Percentiles rank a stretch among this genome's conserved stretches.
phyloP scores from a whole-genome alignment of 1,284 basidiomycete species.

The Ceratobasidium papillatum region DNA sequence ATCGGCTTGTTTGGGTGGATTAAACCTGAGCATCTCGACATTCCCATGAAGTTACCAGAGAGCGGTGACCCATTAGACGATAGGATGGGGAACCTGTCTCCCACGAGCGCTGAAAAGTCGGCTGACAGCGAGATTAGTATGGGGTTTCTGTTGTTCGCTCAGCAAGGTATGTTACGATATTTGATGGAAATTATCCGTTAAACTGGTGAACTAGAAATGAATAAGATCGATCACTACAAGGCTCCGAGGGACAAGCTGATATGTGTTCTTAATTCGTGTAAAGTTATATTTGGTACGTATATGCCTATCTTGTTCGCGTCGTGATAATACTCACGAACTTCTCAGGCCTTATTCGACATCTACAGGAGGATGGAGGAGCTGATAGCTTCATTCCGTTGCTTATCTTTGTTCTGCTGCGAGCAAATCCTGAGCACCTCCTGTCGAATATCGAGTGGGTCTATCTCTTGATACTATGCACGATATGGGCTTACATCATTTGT shows the following conservation, averaged over 20 bases:
- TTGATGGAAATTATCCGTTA: background rate
- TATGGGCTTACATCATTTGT: conserved; percentile 8
- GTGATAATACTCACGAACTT: conserved; percentile 29
- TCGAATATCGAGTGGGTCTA: conserved; percentile 89
- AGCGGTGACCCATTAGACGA: conserved; percentile 47
- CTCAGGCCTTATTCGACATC: conserved; percentile 88
- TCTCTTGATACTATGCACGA: background rate
- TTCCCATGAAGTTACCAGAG: conserved; percentile 68
- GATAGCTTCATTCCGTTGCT: conserved; percentile 95
- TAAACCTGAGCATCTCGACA: conserved; percentile 87
- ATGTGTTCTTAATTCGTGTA: conserved; percentile 97
- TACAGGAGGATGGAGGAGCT: conserved; percentile 79
- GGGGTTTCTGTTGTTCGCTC: conserved; percentile 93
- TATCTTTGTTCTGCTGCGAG: conserved; percentile 92
- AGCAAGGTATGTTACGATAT: conserved; percentile 70
- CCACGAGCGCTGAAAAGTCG: conserved; percentile 42
- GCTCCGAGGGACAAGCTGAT: conserved; percentile 98
- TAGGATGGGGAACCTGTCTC: conserved; percentile 23
- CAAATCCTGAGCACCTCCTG: conserved; percentile 91
- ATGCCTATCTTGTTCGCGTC: conserved; percentile 39
- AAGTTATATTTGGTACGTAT: conserved; percentile 94
- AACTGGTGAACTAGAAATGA: conserved; percentile 66
- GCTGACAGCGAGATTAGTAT: conserved; percentile 56
- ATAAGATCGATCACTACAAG: conserved; percentile 99
- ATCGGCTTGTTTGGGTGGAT: conserved; percentile 93